Conservation (phyloP, 2,329 filamentous ascomycete species). For the Trichoderma arundinaceum region DNA sequence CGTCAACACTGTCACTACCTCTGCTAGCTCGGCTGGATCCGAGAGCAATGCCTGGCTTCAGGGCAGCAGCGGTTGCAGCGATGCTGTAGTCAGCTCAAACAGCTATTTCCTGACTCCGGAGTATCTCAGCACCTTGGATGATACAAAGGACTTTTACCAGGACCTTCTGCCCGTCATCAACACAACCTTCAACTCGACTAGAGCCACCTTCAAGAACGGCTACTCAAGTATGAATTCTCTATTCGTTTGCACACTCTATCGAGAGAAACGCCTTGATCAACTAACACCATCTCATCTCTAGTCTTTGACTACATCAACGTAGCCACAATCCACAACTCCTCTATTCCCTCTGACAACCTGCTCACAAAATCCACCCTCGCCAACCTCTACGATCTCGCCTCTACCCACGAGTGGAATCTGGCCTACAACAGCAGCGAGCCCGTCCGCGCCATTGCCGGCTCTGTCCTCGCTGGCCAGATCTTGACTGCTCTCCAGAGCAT, state of each 20-base stretch:
- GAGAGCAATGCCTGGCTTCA: constrained; percentile 65
- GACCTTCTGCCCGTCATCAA: constrained; percentile 61
- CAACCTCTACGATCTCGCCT: constrained; percentile 74
- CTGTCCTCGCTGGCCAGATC: constrained; percentile 62
- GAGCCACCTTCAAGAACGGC: constrained; percentile 63
- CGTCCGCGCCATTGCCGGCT: constrained; percentile 62
- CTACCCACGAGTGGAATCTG: constrained; percentile 80
- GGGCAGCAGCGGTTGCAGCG: constrained; percentile 62
- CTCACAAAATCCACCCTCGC: constrained; percentile 64
- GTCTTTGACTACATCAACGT: constrained; percentile 67
- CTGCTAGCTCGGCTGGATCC: constrained; percentile 59
- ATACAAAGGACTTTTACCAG: constrained; percentile 66
- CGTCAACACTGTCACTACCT: constrained; percentile 64
- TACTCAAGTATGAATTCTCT: constrained; percentile 59
- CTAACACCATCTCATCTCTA: constrained; percentile 37
- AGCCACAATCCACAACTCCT: constrained; percentile 63
- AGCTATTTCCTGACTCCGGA: constrained; percentile 57
- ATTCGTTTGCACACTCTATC: too few relatives aligned
- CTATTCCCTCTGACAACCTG: constrained; percentile 63
- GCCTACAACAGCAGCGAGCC: constrained; percentile 79
- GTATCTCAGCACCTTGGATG: constrained; percentile 51
- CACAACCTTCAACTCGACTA: constrained; percentile 52
- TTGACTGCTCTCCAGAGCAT: constrained; percentile 59
- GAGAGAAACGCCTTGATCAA: not conserved
- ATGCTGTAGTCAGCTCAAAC: constrained; percentile 60